Evolutionary conservation across 176 grass and related monocot species (phyloP).

Genomic region (Eleusine indica): DNA sequence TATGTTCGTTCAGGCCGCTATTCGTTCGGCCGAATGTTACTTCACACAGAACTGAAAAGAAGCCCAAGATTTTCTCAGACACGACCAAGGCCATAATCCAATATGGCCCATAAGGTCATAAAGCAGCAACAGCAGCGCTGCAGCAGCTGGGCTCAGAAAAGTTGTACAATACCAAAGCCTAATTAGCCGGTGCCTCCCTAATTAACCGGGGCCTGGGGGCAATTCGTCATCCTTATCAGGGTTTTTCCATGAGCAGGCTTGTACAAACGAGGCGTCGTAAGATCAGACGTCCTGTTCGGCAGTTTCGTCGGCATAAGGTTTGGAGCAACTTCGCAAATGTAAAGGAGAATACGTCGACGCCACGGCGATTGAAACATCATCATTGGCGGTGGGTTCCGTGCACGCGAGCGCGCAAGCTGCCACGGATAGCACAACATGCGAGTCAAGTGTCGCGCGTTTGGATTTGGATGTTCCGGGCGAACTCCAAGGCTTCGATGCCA

Average conservation of each 20-base stretch:
- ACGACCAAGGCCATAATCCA: neutral
- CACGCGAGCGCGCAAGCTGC: neutral
- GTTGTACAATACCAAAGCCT: neutral
- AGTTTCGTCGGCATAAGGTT: neutral
- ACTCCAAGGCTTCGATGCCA: neutral
- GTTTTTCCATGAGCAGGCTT: neutral
- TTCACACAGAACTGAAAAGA: neutral
- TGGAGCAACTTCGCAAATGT: neutral
- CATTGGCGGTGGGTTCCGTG: neutral
- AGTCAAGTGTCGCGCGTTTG: neutral
- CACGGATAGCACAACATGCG: neutral
- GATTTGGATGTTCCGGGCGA: neutral
- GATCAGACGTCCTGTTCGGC: neutral
- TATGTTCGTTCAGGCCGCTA: neutral
- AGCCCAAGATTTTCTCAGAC: too few species aligned
- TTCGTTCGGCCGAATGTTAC: neutral
- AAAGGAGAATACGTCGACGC: neutral
- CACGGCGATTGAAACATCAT: neutral
- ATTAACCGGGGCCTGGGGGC: too few species aligned
- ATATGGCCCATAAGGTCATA: neutral
- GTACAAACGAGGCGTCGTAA: neutral
- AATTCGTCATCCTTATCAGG: neutral
- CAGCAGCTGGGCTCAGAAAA: neutral
- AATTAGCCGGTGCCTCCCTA: too few species aligned
- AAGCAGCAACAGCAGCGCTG: neutral